Evolutionary conservation across 2,329 filamentous ascomycete species (phyloP).

Genomic region (Hypoxylon sp.): DNA sequence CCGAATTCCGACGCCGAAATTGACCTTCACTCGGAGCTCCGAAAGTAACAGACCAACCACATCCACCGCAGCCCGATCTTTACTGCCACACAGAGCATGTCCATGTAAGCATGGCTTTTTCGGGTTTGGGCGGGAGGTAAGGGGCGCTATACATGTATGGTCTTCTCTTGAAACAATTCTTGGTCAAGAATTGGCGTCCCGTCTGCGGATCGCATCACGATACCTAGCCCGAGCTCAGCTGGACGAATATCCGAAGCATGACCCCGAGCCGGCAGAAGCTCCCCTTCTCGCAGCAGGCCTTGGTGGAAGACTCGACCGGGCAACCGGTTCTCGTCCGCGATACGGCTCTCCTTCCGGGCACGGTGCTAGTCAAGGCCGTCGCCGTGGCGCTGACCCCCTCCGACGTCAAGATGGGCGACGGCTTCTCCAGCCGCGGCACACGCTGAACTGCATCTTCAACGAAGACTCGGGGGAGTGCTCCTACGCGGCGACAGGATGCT

Average conservation of each 20-base stretch:
- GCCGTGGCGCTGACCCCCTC: neutral
- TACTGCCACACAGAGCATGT: neutral
- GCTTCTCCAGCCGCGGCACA: neutral
- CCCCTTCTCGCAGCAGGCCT: neutral
- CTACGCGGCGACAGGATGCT: too few relatives aligned
- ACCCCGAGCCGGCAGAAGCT: neutral
- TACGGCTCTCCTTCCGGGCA: neutral
- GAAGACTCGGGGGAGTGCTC: too few relatives aligned
- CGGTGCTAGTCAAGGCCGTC: neutral
- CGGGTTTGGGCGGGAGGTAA: neutral
- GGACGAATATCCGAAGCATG: neutral
- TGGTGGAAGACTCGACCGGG: neutral
- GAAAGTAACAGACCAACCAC: neutral
- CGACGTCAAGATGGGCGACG: neutral
- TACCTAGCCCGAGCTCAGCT: neutral
- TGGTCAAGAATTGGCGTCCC: neutral
- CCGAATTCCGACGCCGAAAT: neutral
- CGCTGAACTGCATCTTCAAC: neutral
- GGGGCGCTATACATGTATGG: neutral
- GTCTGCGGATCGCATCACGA: neutral
- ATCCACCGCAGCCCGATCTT: neutral
- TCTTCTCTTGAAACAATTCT: neutral
- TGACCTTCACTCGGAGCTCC: neutral
- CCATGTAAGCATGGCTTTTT: neutral
- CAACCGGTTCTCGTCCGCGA: neutral